Conservation (phyloP, 139 green algal genomes). For the Picochlorum costavermella region DNA sequence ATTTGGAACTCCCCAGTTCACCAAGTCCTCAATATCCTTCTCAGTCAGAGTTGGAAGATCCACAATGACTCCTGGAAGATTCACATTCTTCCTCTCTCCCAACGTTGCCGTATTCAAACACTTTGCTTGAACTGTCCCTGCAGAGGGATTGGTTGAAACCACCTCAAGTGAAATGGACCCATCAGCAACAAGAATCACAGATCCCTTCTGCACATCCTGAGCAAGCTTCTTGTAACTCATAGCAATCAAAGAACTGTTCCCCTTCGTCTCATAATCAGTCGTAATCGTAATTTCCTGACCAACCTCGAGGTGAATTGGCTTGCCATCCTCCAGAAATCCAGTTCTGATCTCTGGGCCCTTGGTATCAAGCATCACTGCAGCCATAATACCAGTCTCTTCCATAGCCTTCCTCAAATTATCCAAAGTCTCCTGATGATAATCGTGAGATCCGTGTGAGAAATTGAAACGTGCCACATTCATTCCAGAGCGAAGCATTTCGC, state of each 20-base stretch:
- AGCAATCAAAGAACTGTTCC: conserved; percentile 72
- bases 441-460: conserved; percentile 89
- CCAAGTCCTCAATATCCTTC: conserved; percentile 91
- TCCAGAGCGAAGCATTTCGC: conserved; percentile 79
- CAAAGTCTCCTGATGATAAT: conserved; percentile 95
- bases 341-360: conserved; percentile 98
- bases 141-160: conserved; percentile 58
- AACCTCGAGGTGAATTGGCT: conserved; percentile 63
- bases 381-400: conserved; percentile 88
- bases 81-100: conserved; percentile 97
- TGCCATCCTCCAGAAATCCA: conserved; percentile 81
- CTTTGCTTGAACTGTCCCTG: conserved; percentile 61
- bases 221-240: conserved; percentile 87
- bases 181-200: conserved; percentile 85
- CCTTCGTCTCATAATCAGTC: conserved; percentile 82
- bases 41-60: conserved; percentile 94
- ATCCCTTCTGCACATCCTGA: conserved; percentile 76
- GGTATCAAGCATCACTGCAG: conserved; percentile 96
- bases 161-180: conserved; percentile 93
- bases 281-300: conserved; percentile 85
- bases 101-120: conserved; percentile 93
- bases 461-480: conserved; percentile 97
- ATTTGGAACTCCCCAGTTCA: conserved; percentile 92
- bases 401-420: conserved; percentile 80
- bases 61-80: conserved; percentile 93